Evolutionary conservation across 2,329 filamentous ascomycete species (phyloP).

Genomic region (Rosellinia necatrix): DNA sequence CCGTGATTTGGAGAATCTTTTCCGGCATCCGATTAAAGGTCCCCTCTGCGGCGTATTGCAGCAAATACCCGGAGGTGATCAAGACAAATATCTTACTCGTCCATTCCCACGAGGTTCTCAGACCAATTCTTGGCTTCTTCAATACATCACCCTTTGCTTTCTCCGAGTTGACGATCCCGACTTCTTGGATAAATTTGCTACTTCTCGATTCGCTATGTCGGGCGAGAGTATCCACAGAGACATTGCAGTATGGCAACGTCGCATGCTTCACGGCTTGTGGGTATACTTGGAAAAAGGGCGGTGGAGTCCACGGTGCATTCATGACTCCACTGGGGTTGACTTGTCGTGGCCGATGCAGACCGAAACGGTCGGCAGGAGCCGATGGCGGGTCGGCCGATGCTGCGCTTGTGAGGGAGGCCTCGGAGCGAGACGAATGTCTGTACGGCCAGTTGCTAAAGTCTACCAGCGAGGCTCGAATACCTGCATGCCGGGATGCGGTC

Average conservation of each 20-base stretch:
- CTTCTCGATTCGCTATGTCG: slow-evolving; percentile 61
- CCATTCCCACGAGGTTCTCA: slow-evolving; percentile 62
- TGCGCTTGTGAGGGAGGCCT: slow-evolving; percentile 40
- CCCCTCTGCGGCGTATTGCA: slow-evolving; percentile 76
- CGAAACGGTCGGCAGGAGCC: slow-evolving; percentile 11
- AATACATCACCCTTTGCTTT: slow-evolving; percentile 47
- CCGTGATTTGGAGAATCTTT: slow-evolving; percentile 72
- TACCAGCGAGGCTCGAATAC: slow-evolving; percentile 52
- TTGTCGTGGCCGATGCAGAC: slow-evolving; percentile 20
- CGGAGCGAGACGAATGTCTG: slow-evolving; percentile 43
- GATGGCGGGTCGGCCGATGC: slow-evolving; percentile 27
- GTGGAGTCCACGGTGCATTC: slow-evolving; percentile 61
- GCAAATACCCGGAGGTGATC: slow-evolving; percentile 70
- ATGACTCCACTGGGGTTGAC: slow-evolving; percentile 13
- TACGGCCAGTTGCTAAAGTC: slow-evolving; percentile 52
- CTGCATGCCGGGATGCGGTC: slow-evolving; percentile 41
- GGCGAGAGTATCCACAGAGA: slow-evolving; percentile 71
- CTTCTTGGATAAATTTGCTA: slow-evolving; percentile 43
- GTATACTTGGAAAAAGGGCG: slow-evolving; percentile 85
- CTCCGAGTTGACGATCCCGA: slow-evolving; percentile 33
- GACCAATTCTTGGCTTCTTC: slow-evolving; percentile 50
- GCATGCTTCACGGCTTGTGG: slow-evolving; percentile 80
- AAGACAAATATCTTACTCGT: slow-evolving; percentile 75
- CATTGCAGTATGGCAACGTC: slow-evolving; percentile 67
- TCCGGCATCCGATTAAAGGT: slow-evolving; percentile 74